phyloP scores from a whole-genome alignment of 768 basidiomycete genomes.

The Fomitopsis serialis region DNA sequence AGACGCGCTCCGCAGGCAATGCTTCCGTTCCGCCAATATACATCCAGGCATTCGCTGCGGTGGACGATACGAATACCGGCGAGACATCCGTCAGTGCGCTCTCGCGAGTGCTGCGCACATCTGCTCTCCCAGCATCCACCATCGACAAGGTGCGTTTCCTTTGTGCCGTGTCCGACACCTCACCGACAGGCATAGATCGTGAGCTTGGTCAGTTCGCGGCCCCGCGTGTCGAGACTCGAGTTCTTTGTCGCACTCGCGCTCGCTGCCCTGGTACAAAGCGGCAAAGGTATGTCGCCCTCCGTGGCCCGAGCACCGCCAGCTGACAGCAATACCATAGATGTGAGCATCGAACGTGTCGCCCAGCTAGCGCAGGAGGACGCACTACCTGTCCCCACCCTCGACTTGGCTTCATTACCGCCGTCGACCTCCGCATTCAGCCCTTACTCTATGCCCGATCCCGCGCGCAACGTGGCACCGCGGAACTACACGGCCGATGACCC shows the following conservation, averaged over 20 bases:
- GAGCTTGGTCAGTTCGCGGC: conserved; percentile 76
- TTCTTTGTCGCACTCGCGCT: conserved; percentile 90
- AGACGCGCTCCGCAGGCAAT: conserved; percentile 46
- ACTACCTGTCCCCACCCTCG: conserved; percentile 68
- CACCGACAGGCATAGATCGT: conserved; percentile 56
- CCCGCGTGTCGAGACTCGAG: conserved; percentile 81
- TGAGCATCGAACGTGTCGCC: conserved; percentile 79
- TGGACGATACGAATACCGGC: conserved; percentile 66
- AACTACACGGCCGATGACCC: conserved; percentile 64
- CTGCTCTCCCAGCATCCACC: conserved; percentile 73
- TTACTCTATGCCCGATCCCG: conserved; percentile 24
- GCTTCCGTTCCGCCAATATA: conserved; percentile 80
- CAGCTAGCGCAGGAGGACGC: conserved; percentile 72
- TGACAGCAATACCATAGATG: conserved; percentile 38
- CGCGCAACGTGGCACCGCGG: conserved; percentile 35
- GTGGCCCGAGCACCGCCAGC: background rate
- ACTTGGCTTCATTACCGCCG: conserved; percentile 52
- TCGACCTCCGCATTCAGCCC: conserved; percentile 43
- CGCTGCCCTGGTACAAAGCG: conserved; percentile 79
- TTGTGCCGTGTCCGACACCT: background rate
- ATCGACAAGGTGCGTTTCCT: conserved; percentile 70
- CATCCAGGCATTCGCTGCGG: conserved; percentile 62
- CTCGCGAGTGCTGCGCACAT: conserved; percentile 74
- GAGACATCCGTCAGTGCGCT: conserved; percentile 81
- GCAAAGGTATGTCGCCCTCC: conserved; percentile 49